Conservation (phyloP, 2,329 filamentous ascomycete genomes). For the Penicillium italicum region DNA sequence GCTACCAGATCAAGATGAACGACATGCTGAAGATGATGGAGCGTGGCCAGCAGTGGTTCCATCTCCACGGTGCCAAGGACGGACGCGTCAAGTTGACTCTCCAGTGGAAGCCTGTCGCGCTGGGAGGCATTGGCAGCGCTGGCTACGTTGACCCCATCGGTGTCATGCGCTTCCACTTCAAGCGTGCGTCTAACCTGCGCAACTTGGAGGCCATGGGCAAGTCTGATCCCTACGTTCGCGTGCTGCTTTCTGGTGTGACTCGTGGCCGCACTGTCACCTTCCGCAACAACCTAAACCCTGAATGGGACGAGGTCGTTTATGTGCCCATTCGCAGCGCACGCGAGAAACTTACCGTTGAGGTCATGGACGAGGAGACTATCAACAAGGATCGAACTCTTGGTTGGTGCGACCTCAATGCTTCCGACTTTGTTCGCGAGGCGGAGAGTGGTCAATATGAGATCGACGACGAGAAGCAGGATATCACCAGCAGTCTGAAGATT, state of each 20-base stretch:
- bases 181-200: conserved; percentile 74
- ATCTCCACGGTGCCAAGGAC: conserved; percentile 72
- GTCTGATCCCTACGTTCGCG: conserved; percentile 89
- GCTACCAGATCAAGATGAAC: conserved; percentile 91
- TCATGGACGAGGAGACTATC: conserved; percentile 94
- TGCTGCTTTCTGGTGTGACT: conserved; percentile 83
- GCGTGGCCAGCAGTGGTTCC: conserved; percentile 96
- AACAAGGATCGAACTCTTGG: conserved; percentile 88
- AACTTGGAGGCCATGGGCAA: conserved; percentile 96
- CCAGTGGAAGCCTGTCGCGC: conserved; percentile 91
- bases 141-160: conserved; percentile 93
- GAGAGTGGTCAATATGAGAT: conserved; percentile 77
- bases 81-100: conserved; percentile 87
- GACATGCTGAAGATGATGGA: conserved; percentile 88
- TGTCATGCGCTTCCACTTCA: conserved; percentile 91
- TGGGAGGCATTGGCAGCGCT: conserved; percentile 74
- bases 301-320: conserved; percentile 95
- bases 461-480: conserved; percentile 68
- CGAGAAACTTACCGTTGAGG: conserved; percentile 82
- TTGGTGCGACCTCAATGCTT: conserved; percentile 68
- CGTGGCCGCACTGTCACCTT: conserved; percentile 92
- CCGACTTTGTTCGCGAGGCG: conserved; percentile 74
- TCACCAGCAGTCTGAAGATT: conserved; percentile 66
- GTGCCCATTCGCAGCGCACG: conserved; percentile 80
- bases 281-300: conserved; percentile 90